These are phyloP conservation scores for Ogataea paraovalis DNA, from an alignment of 805 yeast species.

Conservation along the genomic window DNA sequence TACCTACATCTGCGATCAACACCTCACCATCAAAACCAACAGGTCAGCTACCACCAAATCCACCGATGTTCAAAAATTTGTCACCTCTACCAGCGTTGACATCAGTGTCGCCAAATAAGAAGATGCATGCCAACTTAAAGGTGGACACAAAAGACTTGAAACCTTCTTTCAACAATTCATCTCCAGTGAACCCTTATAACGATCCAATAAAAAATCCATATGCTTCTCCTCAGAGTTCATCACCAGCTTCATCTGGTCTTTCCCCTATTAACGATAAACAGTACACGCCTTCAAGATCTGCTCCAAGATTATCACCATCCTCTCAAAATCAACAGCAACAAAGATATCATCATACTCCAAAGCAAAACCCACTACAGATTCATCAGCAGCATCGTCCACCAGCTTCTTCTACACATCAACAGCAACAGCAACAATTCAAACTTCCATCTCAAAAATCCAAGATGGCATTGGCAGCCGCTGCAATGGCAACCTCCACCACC, in stretches of 20 bases:
- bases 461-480: constrained; percentile 30
- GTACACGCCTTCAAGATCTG: constrained; percentile 17
- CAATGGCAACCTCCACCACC: constrained; percentile 21
- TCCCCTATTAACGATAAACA: constrained; percentile 35
- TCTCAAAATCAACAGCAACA: constrained; percentile 12
- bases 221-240: constrained; percentile 7
- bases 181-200: constrained; percentile 2
- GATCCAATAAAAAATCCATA: constrained; percentile 5
- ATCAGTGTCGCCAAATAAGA: constrained; percentile 4
- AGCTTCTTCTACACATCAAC: constrained; percentile 18
- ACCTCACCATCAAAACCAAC: constrained; percentile 17
- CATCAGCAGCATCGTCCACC: constrained; percentile 15
- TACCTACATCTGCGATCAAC: constrained; percentile 5
- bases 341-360: not conserved
- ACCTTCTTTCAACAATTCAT: constrained; percentile 5
- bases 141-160: constrained; percentile 10
- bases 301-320: constrained; percentile 6
- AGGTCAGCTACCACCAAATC: constrained; percentile 25
- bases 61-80: constrained; percentile 15
- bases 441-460: constrained; percentile 14
- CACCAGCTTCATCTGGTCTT: constrained; percentile 6
- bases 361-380: constrained; percentile 7
- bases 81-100: not conserved
- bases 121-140: constrained; percentile 16
- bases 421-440: constrained; percentile 11